Evolutionary conservation across 768 basidiomycete species (phyloP), one percentile per base, ranked within the genome.

Genomic region (Leccinum fibrillosum): DNA sequence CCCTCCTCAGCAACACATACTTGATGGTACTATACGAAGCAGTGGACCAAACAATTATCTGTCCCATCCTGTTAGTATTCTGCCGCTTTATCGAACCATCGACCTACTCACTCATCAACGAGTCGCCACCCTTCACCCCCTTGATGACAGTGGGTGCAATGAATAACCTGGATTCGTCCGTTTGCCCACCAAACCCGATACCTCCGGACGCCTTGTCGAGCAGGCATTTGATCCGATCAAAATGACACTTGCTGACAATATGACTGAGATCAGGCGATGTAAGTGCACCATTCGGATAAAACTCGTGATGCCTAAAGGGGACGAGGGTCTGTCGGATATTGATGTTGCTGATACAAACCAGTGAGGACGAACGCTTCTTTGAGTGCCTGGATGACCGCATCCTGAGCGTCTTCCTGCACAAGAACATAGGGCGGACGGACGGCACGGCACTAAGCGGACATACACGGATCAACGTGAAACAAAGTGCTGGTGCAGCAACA

Each of bases 81-180:
- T 25, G 25, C 25, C 25, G 25, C 25, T 25, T 25, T 25, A 25
- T 13, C 12, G 5, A 44, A 57, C 17, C 7, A 51, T 49, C 17
- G 3, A 77, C 86, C 52, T 64, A 89, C 89, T 89, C 86, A 67
- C 78, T 77, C 89, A 94, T 89, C 60, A 93, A 71, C 0, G 86
- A 80, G 71, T 94, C 92, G 56, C 82, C 82, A 0, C 60, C 65
- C 37, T 75, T 70, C 2, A 92, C 85, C 59, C 88, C 80, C 37
- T 73, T 80, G 15, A 94, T 83, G 32, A 92, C 69, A 1, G 91
- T 92, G 2, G 90, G 88, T 25, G 86, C 83, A 61, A 94, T 85
- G 63, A 80, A 90, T 57, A 81, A 76, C 44, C 69, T 77, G 74
- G 72, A 76, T 59, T 80, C 81, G 52, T 89, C 82, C 0, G 78